Evolutionary conservation across 257 asterid species (phyloP), one percentile per base, ranked within the genome.

Genomic region (Solanum chiquidenum): DNA sequence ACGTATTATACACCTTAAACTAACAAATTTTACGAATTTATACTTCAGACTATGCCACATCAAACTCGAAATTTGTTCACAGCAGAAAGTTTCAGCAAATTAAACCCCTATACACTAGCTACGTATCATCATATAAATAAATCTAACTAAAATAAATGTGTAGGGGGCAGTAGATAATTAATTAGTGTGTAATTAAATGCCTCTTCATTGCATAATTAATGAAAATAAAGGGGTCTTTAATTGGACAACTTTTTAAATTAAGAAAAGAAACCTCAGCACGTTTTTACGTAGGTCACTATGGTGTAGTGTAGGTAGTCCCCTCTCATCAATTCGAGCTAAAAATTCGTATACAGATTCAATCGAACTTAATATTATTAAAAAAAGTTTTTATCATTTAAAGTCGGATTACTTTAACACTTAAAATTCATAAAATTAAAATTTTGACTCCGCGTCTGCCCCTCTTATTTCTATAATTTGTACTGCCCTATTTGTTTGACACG

Each of bases 161-260:
- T 29, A 80, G 68, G 85, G 44, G 42, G 25, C 20, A 18, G 85
- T 80, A 80, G 29, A 79, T 73, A 21, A 35, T 46, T 18, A 80
- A 80, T 80, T 46, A 80, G 42, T 5, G 11, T 14, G 20, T 9
- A 62, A 62, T 62, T 62, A 80, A 80, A 80, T 29, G 85, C 68
- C 60, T 16, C 27, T 80, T 49, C 18, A 80, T 80, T 80, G 85
- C 31, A 80, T 31, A 46, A 46, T 80, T 52, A 80, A 80, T 46
- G 42, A 80, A 29, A 42, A 25, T 42, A 27, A 31, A 29, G 29
- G 1, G 6, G 27, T 5, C 42, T 49, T 80, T 35, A 71, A 71
- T 71, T 71, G 23, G 20, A 46, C 29, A 16, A 18, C 18, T 14
- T 18, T 29, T 4, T 74, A 3, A 16, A 18, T 29, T 46, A 80